phyloP scores from a whole-genome alignment of 1,284 basidiomycete genomes.

The Leccinum ponderosum region DNA sequence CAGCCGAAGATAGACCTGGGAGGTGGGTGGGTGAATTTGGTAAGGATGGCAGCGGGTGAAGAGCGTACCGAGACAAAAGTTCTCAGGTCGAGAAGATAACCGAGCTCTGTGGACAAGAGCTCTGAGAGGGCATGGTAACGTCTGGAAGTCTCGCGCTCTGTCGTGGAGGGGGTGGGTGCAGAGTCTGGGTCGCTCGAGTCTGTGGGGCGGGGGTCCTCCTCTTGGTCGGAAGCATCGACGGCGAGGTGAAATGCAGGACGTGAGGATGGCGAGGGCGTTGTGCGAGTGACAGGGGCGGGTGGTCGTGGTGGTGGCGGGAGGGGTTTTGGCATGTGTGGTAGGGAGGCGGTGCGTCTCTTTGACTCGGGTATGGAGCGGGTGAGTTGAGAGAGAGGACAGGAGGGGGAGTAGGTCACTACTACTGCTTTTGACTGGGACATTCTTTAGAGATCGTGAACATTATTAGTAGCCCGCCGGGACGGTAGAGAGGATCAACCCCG shows the following conservation, averaged over 20 bases:
- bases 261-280: conserved; percentile 10
- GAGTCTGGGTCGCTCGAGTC: conserved; percentile 7
- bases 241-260: conserved; percentile 39
- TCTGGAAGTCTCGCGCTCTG: conserved; percentile 42
- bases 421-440: conserved; percentile 3
- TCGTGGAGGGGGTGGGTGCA: neutral
- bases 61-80: conserved; percentile 68
- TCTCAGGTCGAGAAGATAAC: conserved; percentile 77
- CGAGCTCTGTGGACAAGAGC: conserved; percentile 79
- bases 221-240: conserved; percentile 26
- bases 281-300: neutral
- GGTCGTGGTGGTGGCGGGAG: conserved; percentile 16
- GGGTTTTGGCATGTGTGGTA: conserved; percentile 33
- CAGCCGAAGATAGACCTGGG: conserved; percentile 34
- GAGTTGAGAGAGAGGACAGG: conserved; percentile 33
- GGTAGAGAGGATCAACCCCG: conserved; percentile 9
- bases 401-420: conserved; percentile 19
- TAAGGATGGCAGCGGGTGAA: neutral
- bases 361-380: neutral
- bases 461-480: neutral
- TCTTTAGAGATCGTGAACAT: conserved; percentile 1
- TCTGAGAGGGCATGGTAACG: conserved; percentile 75
- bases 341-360: conserved; percentile 35
- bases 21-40: conserved; percentile 24
- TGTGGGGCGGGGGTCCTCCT: conserved; percentile 14